phyloP scores from a whole-genome alignment of 2,329 filamentous ascomycete genomes.

The Fusarium mangiferae region DNA sequence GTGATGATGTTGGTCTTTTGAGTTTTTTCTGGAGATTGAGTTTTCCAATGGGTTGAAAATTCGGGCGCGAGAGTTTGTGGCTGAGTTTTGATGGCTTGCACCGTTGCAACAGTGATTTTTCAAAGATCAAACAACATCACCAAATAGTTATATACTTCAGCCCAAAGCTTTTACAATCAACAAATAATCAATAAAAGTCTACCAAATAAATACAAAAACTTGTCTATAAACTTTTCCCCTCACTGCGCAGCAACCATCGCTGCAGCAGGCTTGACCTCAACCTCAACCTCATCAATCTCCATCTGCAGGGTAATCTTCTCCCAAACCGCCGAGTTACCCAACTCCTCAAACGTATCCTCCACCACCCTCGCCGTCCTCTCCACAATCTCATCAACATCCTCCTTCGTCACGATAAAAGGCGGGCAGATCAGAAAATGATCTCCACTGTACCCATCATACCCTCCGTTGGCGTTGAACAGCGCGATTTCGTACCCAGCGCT shows the following conservation, averaged over 20 bases:
- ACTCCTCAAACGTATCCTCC: slow-evolving; percentile 31
- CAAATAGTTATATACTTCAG: fast-evolving
- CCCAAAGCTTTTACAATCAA: fast-evolving
- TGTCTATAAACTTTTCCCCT: not conserved
- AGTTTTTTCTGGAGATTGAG: fast-evolving
- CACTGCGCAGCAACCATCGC: not conserved
- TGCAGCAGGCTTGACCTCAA: not conserved
- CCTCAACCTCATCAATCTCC: not conserved
- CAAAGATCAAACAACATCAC: no score
- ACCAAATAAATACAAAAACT: not conserved
- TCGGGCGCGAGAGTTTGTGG: fast-evolving
- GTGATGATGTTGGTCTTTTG: not conserved
- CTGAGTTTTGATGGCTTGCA: fast-evolving
- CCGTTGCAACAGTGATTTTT: fast-evolving
- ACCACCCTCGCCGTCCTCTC: slow-evolving; percentile 27
- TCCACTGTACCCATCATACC: slow-evolving; percentile 36
- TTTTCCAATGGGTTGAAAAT: fast-evolving
- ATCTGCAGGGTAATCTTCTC: slow-evolving; percentile 35
- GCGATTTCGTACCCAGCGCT: slow-evolving; percentile 32
- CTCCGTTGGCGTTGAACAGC: slow-evolving; percentile 35
- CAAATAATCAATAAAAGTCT: fast-evolving
- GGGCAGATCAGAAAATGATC: slow-evolving; percentile 38
- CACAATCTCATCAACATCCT: slow-evolving; percentile 36
- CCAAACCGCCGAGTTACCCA: slow-evolving; percentile 18
- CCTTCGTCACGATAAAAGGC: slow-evolving; percentile 26